phyloP scores from a whole-genome alignment of 2,329 filamentous ascomycete genomes.

The Albifimbria verrucaria region DNA sequence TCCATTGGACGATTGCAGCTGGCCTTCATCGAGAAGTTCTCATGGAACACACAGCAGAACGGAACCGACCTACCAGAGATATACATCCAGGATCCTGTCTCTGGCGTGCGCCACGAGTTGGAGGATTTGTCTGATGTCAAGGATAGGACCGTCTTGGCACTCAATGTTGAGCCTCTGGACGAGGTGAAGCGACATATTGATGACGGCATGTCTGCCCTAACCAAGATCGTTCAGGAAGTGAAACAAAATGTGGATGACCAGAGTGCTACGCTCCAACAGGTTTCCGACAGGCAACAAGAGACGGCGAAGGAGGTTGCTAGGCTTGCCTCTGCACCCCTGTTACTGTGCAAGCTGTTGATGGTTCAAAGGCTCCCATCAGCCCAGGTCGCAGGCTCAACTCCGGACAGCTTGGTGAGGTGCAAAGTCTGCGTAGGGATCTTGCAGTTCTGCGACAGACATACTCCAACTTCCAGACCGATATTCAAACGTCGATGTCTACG shows the following conservation, averaged over 20 bases:
- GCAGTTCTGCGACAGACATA: constrained; percentile 92
- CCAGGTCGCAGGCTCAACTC: constrained; percentile 46
- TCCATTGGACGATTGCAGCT: constrained; percentile 86
- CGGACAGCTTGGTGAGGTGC: constrained; percentile 72
- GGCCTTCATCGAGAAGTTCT: constrained; percentile 98
- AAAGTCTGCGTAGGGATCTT: constrained; percentile 79
- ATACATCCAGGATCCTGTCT: constrained; percentile 94
- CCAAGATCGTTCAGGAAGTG: constrained; percentile 79
- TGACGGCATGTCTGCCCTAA: constrained; percentile 79
- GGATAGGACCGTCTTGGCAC: constrained; percentile 88
- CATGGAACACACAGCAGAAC: constrained; percentile 96
- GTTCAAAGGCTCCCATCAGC: constrained; percentile 28
- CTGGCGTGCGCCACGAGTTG: constrained; percentile 92
- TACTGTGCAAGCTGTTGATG: constrained; percentile 38
- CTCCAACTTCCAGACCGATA: constrained; percentile 82
- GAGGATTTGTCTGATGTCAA: constrained; percentile 93
- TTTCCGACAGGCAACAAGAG: constrained; percentile 88
- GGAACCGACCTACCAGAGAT: constrained; percentile 93
- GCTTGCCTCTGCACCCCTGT: constrained; percentile 45
- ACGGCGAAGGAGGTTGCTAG: constrained; percentile 80
- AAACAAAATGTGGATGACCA: constrained; percentile 83
- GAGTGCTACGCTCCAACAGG: constrained; percentile 73
- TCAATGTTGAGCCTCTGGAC: constrained; percentile 90
- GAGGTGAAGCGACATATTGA: constrained; percentile 97
- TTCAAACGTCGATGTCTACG: constrained; percentile 80